These are phyloP conservation scores for Colletotrichum siamense DNA, from an alignment of 2,329 filamentous ascomycete species.

Conservation along the genomic window DNA sequence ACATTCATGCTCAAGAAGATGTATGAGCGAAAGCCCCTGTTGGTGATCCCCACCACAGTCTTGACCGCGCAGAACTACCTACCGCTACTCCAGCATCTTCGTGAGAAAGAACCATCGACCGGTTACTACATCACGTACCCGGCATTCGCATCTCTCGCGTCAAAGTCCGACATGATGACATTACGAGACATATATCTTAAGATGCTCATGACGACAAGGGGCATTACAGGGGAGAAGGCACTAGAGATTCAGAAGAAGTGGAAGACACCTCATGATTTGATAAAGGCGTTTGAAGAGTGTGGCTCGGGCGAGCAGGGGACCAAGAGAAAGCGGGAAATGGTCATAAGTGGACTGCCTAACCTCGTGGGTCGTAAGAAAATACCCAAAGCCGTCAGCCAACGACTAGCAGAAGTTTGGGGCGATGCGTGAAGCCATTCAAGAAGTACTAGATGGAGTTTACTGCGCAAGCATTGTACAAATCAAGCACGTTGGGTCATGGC, in stretches of 20 bases:
- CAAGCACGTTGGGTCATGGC: background rate
- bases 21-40: constrained; percentile 64
- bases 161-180: constrained; percentile 77
- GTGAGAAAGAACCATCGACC: constrained; percentile 51
- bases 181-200: constrained; percentile 79
- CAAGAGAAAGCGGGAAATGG: constrained; percentile 65
- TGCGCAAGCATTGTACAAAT: background rate
- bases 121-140: constrained; percentile 71
- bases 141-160: constrained; percentile 74
- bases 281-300: constrained; percentile 70
- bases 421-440: constrained; percentile 38
- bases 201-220: constrained; percentile 84
- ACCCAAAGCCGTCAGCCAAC: constrained; percentile 67
- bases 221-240: constrained; percentile 79
- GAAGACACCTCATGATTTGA: constrained; percentile 74
- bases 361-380: constrained; percentile 74
- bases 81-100: constrained; percentile 64
- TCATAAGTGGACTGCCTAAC: constrained; percentile 60
- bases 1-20: constrained; percentile 69
- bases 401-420: constrained; percentile 77
- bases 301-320: constrained; percentile 52
- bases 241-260: constrained; percentile 81
- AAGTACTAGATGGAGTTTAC: background rate
- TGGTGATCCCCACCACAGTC: constrained; percentile 70
- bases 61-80: constrained; percentile 71